These are phyloP conservation scores for Cytospora chrysosperma DNA, from an alignment of 2,329 filamentous ascomycete genomes.

Conservation along the genomic window DNA sequence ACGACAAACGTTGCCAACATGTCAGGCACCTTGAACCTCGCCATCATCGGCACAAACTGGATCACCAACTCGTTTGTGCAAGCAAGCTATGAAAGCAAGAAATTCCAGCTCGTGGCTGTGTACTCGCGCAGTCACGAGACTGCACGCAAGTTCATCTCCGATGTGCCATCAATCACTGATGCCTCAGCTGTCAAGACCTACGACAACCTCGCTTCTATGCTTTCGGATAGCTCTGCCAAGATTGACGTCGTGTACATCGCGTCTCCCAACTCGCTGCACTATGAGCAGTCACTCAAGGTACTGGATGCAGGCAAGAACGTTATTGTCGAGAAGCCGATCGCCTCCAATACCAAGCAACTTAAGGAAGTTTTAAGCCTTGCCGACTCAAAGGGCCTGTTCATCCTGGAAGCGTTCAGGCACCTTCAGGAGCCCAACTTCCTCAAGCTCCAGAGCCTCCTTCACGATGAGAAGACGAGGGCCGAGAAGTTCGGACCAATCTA, in stretches of 20 bases:
- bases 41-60: constrained; percentile 24
- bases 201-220: constrained; percentile 20
- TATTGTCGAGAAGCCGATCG: constrained; percentile 54
- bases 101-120: constrained; percentile 19
- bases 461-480: constrained; percentile 8
- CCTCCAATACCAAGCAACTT: constrained; percentile 47
- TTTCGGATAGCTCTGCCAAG: constrained; percentile 30
- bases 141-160: constrained; percentile 13
- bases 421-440: constrained; percentile 24
- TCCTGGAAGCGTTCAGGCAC: constrained; percentile 25
- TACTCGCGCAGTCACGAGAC: constrained; percentile 22
- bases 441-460: constrained; percentile 17
- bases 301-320: constrained; percentile 53
- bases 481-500: constrained; percentile 20
- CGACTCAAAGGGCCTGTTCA: constrained; percentile 20
- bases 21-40: constrained; percentile 18
- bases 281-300: constrained; percentile 45
- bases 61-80: constrained; percentile 23
- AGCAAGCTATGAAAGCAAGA: constrained; percentile 22
- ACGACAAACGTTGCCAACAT: not conserved
- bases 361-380: constrained; percentile 46
- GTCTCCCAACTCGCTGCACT: constrained; percentile 50
- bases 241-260: constrained; percentile 39
- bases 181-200: constrained; percentile 19
- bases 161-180: constrained; percentile 20